phyloP scores from a whole-genome alignment of 192 early-diverging fungal species.

The Hyaloraphidium curvatum region DNA sequence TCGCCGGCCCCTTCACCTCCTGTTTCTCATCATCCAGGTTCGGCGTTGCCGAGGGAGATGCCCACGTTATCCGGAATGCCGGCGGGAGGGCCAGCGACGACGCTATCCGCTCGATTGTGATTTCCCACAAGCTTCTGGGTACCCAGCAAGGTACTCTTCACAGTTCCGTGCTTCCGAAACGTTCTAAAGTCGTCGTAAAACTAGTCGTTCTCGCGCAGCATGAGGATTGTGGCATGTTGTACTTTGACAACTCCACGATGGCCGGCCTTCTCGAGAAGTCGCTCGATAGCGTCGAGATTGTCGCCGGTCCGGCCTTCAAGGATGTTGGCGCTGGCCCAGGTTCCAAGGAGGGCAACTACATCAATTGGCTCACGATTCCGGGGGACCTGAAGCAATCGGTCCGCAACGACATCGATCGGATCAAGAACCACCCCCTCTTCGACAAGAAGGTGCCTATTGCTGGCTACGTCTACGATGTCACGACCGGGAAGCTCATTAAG shows the following conservation, averaged over 20 bases:
- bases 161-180: too few relatives aligned
- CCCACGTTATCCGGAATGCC: constrained; percentile 23
- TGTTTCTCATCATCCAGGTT: too few relatives aligned
- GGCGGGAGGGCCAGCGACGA: constrained; percentile 15
- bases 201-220: constrained; percentile 14
- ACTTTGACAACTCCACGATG: constrained; percentile 15
- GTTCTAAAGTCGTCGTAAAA: too few relatives aligned
- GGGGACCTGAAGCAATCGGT: constrained; percentile 20
- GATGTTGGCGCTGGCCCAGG: too few relatives aligned
- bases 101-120: constrained; percentile 19
- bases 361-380: too few relatives aligned
- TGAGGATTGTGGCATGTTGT: constrained; percentile 24
- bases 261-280: constrained; percentile 15
- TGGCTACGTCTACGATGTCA: constrained; percentile 18
- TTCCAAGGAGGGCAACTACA: background rate
- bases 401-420: constrained; percentile 10
- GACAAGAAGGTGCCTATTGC: constrained; percentile 14
- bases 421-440: constrained; percentile 15
- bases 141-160: constrained; percentile 11
- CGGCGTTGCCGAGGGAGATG: constrained; percentile 21
- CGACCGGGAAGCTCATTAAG: constrained; percentile 12
- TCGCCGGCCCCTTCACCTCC: too few relatives aligned
- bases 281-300: constrained; percentile 7
- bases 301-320: too few relatives aligned
- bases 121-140: constrained; percentile 21